Evolutionary conservation across 768 basidiomycete species (phyloP).

Genomic region (Coprinellus micaceus): DNA sequence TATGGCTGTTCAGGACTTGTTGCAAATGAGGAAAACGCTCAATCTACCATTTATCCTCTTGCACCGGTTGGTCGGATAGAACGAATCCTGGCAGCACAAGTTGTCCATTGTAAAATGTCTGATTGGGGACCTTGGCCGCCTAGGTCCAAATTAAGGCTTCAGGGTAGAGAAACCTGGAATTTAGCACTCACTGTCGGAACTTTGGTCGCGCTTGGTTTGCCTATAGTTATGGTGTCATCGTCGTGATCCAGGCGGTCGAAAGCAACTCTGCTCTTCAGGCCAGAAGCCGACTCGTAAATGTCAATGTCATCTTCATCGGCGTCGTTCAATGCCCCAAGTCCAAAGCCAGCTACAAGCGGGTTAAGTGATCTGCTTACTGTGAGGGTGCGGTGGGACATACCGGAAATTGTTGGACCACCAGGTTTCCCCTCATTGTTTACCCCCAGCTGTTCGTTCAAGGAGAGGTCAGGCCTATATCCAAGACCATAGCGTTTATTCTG

Average conservation of each 20-base stretch:
- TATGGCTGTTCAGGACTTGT: constrained; percentile 25
- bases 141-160: too few species aligned
- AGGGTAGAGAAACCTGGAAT: too few species aligned
- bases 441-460: constrained; percentile 59
- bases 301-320: constrained; percentile 92
- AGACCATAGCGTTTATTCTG: constrained; percentile 82
- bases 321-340: constrained; percentile 85
- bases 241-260: constrained; percentile 64
- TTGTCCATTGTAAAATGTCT: constrained; percentile 70
- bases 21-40: neutral
- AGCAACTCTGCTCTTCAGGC: constrained; percentile 48
- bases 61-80: constrained; percentile 60
- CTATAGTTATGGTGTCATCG: constrained; percentile 49
- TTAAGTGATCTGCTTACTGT: neutral
- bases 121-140: constrained; percentile 27
- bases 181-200: constrained; percentile 24
- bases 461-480: constrained; percentile 68
- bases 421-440: constrained; percentile 19
- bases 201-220: constrained; percentile 18
- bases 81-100: constrained; percentile 74
- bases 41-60: constrained; percentile 66
- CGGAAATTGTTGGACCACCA: constrained; percentile 54
- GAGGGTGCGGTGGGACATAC: constrained; percentile 31
- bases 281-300: constrained; percentile 58
- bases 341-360: constrained; percentile 68